Conservation (phyloP, 1,284 basidiomycete genomes). For the Ceratobasidium sp. region DNA sequence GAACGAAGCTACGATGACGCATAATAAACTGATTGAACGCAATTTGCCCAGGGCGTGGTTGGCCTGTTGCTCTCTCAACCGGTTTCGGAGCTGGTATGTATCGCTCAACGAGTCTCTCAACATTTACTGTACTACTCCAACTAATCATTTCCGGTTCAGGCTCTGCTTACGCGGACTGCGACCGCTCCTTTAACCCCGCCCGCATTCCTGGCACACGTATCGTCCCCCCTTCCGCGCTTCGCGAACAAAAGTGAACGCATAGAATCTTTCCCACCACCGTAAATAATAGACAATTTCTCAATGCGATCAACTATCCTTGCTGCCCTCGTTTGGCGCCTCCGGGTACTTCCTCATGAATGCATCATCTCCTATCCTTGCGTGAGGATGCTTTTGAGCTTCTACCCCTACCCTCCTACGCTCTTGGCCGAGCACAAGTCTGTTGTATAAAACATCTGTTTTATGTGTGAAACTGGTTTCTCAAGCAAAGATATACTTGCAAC, state of each 20-base stretch:
- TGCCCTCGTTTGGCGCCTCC: conserved; percentile 7
- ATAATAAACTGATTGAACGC: conserved; percentile 31
- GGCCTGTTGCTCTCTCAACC: conserved; percentile 93
- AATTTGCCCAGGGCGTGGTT: conserved; percentile 79
- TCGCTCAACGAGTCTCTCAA: not conserved
- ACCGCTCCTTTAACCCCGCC: conserved; percentile 94
- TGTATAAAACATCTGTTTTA: conserved; percentile 67
- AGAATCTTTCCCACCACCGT: conserved; percentile 41
- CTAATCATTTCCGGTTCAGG: conserved; percentile 52
- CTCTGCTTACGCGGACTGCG: conserved; percentile 93
- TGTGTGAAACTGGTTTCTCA: conserved; percentile 33
- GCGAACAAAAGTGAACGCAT: conserved; percentile 46
- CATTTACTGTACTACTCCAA: not conserved
- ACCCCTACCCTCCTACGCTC: conserved; percentile 55
- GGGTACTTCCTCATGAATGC: conserved; percentile 39
- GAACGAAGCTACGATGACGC: conserved; percentile 12
- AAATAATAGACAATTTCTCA: conserved; percentile 24
- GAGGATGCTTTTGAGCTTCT: conserved; percentile 43
- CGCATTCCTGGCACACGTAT: conserved; percentile 90
- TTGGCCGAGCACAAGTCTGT: conserved; percentile 67
- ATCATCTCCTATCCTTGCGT: conserved; percentile 45
- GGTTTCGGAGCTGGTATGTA: conserved; percentile 74
- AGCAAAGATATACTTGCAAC: conserved; percentile 44
- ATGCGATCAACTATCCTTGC: conserved; percentile 19
- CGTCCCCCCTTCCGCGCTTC: conserved; percentile 54